Evolutionary conservation across 1,139 yeast genomes (phyloP).

Genomic region (Debaryomyces subglobosus): DNA sequence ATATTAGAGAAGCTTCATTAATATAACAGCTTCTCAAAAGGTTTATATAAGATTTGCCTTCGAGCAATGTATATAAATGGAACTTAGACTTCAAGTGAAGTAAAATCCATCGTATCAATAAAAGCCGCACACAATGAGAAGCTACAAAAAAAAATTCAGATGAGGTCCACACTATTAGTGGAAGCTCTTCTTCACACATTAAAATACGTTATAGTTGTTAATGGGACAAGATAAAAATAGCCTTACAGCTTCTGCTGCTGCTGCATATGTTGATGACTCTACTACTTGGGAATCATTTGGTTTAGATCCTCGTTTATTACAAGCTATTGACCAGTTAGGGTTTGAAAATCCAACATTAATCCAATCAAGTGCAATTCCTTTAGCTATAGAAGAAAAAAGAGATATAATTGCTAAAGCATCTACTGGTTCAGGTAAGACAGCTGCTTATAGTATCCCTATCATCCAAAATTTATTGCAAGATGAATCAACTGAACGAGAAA

Average conservation of each 20-base stretch:
- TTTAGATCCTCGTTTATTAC: slow-evolving; percentile 79
- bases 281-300: slow-evolving; percentile 71
- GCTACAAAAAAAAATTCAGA: slow-evolving; percentile 9
- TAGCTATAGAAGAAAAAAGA: slow-evolving; percentile 83
- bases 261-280: slow-evolving; percentile 70
- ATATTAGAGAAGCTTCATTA: too few relatives aligned
- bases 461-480: slow-evolving; percentile 62
- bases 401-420: slow-evolving; percentile 88
- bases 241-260: slow-evolving; percentile 45
- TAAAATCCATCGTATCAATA: slow-evolving; percentile 1
- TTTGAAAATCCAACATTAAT: slow-evolving; percentile 85
- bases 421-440: slow-evolving; percentile 91
- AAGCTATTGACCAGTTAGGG: slow-evolving; percentile 83
- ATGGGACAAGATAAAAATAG: slow-evolving; percentile 11
- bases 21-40: not conserved
- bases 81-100: not conserved
- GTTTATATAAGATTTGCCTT: not conserved
- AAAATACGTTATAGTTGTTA: not conserved
- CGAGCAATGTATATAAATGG: not conserved
- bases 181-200: not conserved
- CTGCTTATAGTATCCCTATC: slow-evolving; percentile 81
- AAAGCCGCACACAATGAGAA: slow-evolving; percentile 7
- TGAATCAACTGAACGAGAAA: slow-evolving; percentile 26
- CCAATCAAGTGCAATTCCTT: slow-evolving; percentile 89
- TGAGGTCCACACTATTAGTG: slow-evolving; percentile 6